phyloP scores from a whole-genome alignment of 805 yeast genomes.

The Saccharomyces kudriavzevii region DNA sequence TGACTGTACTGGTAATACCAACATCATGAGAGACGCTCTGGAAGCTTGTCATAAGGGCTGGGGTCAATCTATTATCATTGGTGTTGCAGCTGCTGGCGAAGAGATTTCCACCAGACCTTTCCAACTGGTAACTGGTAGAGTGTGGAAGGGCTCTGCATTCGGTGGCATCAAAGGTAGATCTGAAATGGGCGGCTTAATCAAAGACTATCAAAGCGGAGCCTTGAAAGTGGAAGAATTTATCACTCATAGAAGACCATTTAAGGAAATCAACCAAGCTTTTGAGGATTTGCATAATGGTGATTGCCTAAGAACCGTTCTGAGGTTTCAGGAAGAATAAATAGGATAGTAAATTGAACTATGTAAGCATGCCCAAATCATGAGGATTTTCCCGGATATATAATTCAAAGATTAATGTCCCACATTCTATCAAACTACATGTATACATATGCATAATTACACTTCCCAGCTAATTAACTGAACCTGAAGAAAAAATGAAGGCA shows the following conservation, averaged over 20 bases:
- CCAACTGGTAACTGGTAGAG: slow-evolving; percentile 98
- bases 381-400: not conserved
- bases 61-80: slow-evolving; percentile 93
- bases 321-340: slow-evolving; percentile 23
- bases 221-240: slow-evolving; percentile 91
- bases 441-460: not conserved
- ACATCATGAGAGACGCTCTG: slow-evolving; percentile 91
- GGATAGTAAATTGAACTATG: not conserved
- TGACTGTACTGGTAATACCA: slow-evolving; percentile 95
- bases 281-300: slow-evolving; percentile 92
- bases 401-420: not conserved
- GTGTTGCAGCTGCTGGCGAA: slow-evolving; percentile 98
- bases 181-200: slow-evolving; percentile 85
- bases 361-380: not conserved
- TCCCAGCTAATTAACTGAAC: not conserved
- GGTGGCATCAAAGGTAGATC: slow-evolving; percentile 98
- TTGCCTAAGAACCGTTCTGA: slow-evolving; percentile 86
- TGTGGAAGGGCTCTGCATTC: slow-evolving; percentile 98
- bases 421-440: not conserved
- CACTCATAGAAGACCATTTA: slow-evolving; percentile 78
- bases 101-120: slow-evolving; percentile 96
- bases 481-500: not conserved
- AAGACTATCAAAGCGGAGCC: slow-evolving; percentile 71
- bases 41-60: slow-evolving; percentile 99
- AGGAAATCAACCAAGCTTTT: slow-evolving; percentile 78